phyloP scores from a whole-genome alignment of 306 rosid genomes.

The Mimosa pudica region DNA sequence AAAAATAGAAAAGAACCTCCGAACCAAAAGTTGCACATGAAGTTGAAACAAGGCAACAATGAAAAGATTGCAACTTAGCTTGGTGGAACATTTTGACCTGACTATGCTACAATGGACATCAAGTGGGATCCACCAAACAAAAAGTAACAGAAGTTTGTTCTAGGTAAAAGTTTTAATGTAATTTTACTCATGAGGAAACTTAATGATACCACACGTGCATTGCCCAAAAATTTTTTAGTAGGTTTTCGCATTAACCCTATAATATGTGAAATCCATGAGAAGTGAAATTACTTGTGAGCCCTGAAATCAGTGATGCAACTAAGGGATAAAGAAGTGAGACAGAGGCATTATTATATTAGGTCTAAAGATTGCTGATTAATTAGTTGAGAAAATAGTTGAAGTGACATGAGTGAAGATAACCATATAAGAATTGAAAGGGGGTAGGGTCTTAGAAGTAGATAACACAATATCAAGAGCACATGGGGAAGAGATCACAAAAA shows the following conservation, averaged over 20 bases:
- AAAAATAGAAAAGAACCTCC: background rate
- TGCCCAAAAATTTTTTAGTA: background rate
- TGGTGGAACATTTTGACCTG: too few relatives aligned
- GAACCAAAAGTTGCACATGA: background rate
- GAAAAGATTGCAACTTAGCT: too few relatives aligned
- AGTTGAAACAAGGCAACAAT: too few relatives aligned
- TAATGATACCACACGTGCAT: background rate
- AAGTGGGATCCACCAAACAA: too few relatives aligned
- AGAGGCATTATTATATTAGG: conserved; percentile 23
- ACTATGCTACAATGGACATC: too few relatives aligned
- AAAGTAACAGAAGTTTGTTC: too few relatives aligned
- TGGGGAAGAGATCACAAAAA: conserved; percentile 20
- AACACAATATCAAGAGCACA: conserved; percentile 39
- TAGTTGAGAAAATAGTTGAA: conserved; percentile 14
- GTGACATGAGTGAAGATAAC: conserved; percentile 35
- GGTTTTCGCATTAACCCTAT: background rate
- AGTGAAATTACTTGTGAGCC: background rate
- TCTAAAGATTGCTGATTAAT: conserved; percentile 27
- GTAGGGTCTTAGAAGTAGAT: conserved; percentile 44
- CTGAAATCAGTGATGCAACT: background rate
- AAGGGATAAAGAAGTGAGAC: conserved; percentile 31
- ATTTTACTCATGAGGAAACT: background rate
- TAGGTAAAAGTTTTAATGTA: background rate
- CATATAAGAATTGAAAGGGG: conserved; percentile 15
- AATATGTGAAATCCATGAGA: background rate